Base-by-base conservation (phyloP, 2,329 filamentous ascomycete species). In the Venturia effusa region DNA sequence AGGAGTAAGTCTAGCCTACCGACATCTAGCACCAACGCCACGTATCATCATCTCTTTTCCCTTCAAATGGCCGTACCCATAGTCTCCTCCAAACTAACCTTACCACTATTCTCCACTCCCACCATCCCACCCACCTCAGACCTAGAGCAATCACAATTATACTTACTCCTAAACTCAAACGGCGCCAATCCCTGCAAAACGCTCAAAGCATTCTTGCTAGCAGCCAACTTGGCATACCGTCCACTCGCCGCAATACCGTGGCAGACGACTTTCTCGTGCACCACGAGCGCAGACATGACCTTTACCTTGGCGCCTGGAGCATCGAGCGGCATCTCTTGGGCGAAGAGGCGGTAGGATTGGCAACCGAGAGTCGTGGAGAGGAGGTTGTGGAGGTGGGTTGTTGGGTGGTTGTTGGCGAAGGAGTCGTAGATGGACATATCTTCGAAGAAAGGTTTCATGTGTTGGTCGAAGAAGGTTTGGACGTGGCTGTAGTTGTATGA, bases 381-480 rank as follows among this genome's bases (percentile, higher is more conserved):
- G 66, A 84, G 79, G 55, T 84, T 84, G 48, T 84, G 79, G 0
- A 96, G 80, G 51, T 84, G 84, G 0, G 89, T 96, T 70, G 75
- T 88, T 0, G 93, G 93, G 68, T 97, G 92, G 40, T 89, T 89
- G 69, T 88, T 90, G 1, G 91, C 92, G 73, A 90, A 97, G 0
- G 84, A 84, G 73, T 97, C 92, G 74, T 96, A 97, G 45, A 94
- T 81, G 3, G 81, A 78, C 86, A 97, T 96, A 74, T 97, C 88
- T 61, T 83, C 79, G 72, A 97, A 97, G 76, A 86, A 96, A 2
- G 85, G 86, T 64, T 82, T 81, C 64, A 97, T 83, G 67, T 92
- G 85, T 17, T 70, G 72, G n/a, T 84, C 75, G 74, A 96, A 97
- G 76, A 99, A 97, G 0, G 72, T 72, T 67, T 88, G 84, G 0